A percentile compares a stretch with the other conserved stretches of the same genome.
These are phyloP conservation scores for Cephaloascus albidus DNA, from an alignment of 805 yeast genomes.

Conservation along the genomic window DNA sequence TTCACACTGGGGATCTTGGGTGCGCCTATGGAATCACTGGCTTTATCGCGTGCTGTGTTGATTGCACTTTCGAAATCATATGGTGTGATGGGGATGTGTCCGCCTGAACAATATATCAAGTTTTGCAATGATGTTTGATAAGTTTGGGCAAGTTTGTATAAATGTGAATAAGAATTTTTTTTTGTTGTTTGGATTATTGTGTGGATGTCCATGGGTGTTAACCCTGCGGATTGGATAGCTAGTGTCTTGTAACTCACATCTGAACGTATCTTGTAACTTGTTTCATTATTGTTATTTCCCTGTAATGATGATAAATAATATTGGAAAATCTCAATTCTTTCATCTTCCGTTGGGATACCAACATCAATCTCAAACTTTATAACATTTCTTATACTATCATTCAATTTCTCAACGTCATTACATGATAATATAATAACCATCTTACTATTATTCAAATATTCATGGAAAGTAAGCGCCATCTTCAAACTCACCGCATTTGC, in stretches of 20 bases:
- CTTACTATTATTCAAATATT: conserved; percentile 32
- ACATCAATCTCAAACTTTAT: conserved; percentile 72
- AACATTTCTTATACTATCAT: conserved; percentile 54
- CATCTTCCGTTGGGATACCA: conserved; percentile 70
- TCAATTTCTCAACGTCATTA: conserved; percentile 58
- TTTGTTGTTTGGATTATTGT: conserved; percentile 66
- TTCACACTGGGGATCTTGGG: conserved; percentile 91
- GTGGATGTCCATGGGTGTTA: conserved; percentile 73
- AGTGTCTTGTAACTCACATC: conserved; percentile 50
- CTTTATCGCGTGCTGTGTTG: conserved; percentile 74
- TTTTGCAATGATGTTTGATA: conserved; percentile 14
- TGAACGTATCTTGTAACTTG: background rate
- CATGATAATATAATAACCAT: conserved; percentile 57
- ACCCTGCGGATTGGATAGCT: conserved; percentile 86
- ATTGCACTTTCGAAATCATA: conserved; percentile 64
- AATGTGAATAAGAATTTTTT: conserved; percentile 41
- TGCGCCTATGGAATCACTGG: conserved; percentile 92
- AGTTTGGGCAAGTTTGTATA: conserved; percentile 21
- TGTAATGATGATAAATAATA: conserved; percentile 23
- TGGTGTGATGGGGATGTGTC: conserved; percentile 42
- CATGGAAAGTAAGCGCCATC: conserved; percentile 46
- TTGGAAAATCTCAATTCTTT: conserved; percentile 56
- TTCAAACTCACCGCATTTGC: conserved; percentile 41
- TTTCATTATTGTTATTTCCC: conserved; percentile 11
- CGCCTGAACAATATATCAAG: conserved; percentile 42